These are phyloP conservation scores for Venturia carpophila DNA, from an alignment of 2,329 filamentous ascomycete genomes.

Conservation along the genomic window DNA sequence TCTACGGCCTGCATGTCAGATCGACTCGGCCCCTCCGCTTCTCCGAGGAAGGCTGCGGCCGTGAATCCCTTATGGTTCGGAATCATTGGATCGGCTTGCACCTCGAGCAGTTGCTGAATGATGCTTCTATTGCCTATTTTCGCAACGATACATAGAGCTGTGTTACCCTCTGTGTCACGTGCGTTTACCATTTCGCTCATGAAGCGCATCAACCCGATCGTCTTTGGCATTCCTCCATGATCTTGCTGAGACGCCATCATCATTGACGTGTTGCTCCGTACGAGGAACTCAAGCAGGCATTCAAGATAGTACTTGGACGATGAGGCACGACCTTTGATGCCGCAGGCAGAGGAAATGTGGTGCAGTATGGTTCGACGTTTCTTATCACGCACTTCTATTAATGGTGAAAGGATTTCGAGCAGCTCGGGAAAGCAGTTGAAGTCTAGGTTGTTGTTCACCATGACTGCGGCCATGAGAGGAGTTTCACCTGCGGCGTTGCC, in stretches of 20 bases:
- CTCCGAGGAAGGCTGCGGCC: constrained; percentile 83
- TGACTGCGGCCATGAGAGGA: constrained; percentile 82
- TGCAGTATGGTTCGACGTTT: constrained; percentile 89
- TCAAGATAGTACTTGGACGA: constrained; percentile 96
- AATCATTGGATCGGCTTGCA: constrained; percentile 87
- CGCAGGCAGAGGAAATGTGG: constrained; percentile 92
- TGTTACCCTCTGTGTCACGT: constrained; percentile 89
- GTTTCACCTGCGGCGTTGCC: constrained; percentile 88
- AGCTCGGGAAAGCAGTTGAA: constrained; percentile 84
- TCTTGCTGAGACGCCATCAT: constrained; percentile 28
- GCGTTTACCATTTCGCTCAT: constrained; percentile 97
- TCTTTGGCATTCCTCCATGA: constrained; percentile 47
- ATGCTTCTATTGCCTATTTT: constrained; percentile 90
- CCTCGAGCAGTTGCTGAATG: constrained; percentile 91
- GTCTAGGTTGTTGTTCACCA: constrained; percentile 91
- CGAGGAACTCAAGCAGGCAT: constrained; percentile 86
- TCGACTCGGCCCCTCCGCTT: constrained; percentile 38
- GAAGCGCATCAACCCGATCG: constrained; percentile 82
- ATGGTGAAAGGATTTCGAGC: constrained; percentile 77
- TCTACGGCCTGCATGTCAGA: constrained; percentile 27
- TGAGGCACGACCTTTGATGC: constrained; percentile 83
- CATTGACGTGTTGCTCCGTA: constrained; percentile 54
- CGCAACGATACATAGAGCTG: constrained; percentile 86
- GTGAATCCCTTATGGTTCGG: constrained; percentile 82
- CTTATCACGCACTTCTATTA: constrained; percentile 83